phyloP scores from a whole-genome alignment of 1,284 basidiomycete species.

The Papiliotrema laurentii region DNA sequence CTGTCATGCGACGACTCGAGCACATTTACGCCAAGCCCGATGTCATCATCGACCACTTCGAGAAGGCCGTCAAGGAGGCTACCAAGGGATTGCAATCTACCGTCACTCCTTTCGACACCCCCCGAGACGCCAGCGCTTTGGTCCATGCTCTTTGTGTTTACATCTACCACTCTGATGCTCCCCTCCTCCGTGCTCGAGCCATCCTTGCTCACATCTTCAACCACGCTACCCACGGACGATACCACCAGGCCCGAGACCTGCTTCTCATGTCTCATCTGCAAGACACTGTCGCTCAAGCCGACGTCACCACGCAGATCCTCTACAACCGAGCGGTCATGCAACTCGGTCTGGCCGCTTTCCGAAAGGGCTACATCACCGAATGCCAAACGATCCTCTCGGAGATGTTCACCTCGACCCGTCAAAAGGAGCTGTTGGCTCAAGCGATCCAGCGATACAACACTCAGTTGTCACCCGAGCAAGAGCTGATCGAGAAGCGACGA shows the following conservation, averaged over 20 bases:
- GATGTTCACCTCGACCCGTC: slow-evolving; percentile 91
- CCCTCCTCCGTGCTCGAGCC: slow-evolving; percentile 87
- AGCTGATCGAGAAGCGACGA: slow-evolving; percentile 90
- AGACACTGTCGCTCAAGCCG: slow-evolving; percentile 90
- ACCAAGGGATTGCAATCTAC: slow-evolving; percentile 57
- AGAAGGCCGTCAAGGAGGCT: slow-evolving; percentile 57
- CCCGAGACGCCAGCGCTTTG: slow-evolving; percentile 59
- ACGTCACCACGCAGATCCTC: slow-evolving; percentile 94
- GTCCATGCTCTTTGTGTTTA: slow-evolving; percentile 86
- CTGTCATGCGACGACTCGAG: slow-evolving; percentile 91
- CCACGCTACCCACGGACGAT: slow-evolving; percentile 93
- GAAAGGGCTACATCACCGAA: slow-evolving; percentile 90
- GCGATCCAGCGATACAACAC: slow-evolving; percentile 87
- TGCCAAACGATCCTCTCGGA: slow-evolving; percentile 89
- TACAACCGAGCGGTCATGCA: slow-evolving; percentile 98
- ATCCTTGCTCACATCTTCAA: slow-evolving; percentile 98
- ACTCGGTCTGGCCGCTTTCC: slow-evolving; percentile 94
- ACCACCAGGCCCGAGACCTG: slow-evolving; percentile 96
- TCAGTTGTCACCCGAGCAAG: slow-evolving; percentile 82
- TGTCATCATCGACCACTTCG: slow-evolving; percentile 85
- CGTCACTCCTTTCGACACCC: slow-evolving; percentile 56
- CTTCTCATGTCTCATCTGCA: slow-evolving; percentile 98
- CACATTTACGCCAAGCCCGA: slow-evolving; percentile 99
- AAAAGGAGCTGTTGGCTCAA: slow-evolving; percentile 96
- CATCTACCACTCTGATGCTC: slow-evolving; percentile 88